These are phyloP conservation scores for Rhodotorula sp. DNA, from an alignment of 1,284 basidiomycete species.

Conservation along the genomic window DNA sequence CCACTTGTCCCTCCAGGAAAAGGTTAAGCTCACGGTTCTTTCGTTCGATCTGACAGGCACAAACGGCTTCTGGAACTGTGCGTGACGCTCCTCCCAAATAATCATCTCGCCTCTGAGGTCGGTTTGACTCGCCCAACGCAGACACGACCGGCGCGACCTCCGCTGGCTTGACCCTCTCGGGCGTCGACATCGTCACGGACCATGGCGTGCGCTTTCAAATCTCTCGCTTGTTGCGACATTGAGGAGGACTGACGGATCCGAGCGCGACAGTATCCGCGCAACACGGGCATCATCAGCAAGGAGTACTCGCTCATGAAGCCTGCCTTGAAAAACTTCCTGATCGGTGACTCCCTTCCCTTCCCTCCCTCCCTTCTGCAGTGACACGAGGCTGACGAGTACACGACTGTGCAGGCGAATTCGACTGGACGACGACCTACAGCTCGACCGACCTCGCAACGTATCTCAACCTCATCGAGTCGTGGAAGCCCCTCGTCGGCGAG, in stretches of 20 bases:
- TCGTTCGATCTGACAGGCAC: neutral
- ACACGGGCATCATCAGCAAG: conserved; percentile 5
- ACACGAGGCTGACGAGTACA: neutral
- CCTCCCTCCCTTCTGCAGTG: neutral
- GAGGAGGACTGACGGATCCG: neutral
- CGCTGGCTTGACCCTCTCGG: neutral
- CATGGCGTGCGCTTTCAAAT: conserved; percentile 5
- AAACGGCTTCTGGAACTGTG: conserved; percentile 26
- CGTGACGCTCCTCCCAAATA: no score
- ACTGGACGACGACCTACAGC: neutral
- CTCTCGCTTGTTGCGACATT: no score
- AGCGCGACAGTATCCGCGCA: conserved; percentile 9
- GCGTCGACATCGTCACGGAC: conserved; percentile 18
- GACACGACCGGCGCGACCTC: conserved; percentile 10
- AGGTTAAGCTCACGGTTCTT: neutral
- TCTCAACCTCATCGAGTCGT: conserved; percentile 1
- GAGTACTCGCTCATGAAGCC: neutral
- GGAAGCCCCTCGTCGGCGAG: conserved; percentile 10
- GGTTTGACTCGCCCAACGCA: neutral
- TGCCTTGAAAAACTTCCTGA: neutral
- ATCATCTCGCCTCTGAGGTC: neutral
- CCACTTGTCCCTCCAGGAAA: neutral
- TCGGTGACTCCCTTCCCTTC: neutral
- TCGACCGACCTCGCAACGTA: neutral
- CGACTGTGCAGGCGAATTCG: neutral